A percentile compares a stretch with the other conserved stretches of the same genome.
Evolutionary conservation across 192 early-diverging fungal species (phyloP).

Genomic region (Umbelopsis vinacea): DNA sequence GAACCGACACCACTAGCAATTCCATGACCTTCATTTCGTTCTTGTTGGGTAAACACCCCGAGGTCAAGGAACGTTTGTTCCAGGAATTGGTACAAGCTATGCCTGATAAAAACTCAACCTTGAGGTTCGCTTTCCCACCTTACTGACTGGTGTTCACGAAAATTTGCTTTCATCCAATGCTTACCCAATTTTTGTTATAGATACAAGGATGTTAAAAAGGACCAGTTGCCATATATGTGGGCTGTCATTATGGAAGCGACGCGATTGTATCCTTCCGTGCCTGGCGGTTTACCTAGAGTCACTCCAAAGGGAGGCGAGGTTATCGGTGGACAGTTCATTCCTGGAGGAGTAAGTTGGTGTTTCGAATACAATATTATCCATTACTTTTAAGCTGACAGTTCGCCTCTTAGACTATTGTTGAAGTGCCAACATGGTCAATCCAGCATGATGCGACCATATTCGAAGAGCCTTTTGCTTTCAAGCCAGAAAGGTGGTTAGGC

Average conservation of each 20-base stretch:
- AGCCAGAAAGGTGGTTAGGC: constrained; percentile 3
- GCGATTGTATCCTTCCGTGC: constrained; percentile 9
- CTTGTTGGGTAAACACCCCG: constrained; percentile 20
- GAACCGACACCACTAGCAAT: constrained; percentile 29
- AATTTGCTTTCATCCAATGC: too few relatives aligned
- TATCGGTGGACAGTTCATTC: constrained; percentile 9
- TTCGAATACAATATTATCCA: not conserved
- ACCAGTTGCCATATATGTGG: constrained; percentile 22
- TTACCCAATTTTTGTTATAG: not conserved
- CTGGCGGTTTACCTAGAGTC: constrained; percentile 15
- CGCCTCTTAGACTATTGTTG: not conserved
- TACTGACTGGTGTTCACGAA: too few relatives aligned
- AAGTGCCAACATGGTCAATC: not conserved
- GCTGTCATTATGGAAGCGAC: constrained; percentile 27
- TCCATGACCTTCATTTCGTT: constrained; percentile 15
- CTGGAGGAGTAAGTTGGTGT: not conserved
- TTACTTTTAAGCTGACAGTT: not conserved
- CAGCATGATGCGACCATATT: constrained; percentile 9
- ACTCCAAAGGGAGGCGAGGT: constrained; percentile 8
- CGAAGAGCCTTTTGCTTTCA: not conserved
- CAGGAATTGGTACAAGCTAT: constrained; percentile 26
- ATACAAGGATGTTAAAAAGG: constrained; percentile 24
- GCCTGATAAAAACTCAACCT: not conserved
- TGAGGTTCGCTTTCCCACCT: not conserved
- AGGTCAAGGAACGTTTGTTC: not conserved